These are phyloP conservation scores for Moesziomyces aphidis DNA, from an alignment of 1,284 basidiomycete genomes.

Conservation along the genomic window DNA sequence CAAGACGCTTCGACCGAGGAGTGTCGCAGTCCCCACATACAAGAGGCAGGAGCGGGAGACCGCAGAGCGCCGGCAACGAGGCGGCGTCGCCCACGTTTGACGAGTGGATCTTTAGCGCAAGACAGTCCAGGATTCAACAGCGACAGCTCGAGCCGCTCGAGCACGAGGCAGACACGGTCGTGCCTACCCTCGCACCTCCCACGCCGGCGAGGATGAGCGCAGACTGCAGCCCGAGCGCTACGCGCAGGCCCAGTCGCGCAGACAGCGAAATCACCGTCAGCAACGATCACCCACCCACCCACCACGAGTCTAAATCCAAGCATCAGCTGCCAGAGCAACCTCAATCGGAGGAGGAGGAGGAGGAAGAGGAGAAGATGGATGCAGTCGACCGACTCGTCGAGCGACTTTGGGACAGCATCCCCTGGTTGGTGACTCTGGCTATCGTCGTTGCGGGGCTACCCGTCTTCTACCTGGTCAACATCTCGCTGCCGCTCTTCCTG, in stretches of 20 bases:
- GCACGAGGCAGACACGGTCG: conserved; percentile 17
- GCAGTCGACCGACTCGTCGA: conserved; percentile 53
- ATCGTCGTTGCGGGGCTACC: conserved; percentile 54
- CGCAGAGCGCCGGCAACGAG: neutral
- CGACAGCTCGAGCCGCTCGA: neutral
- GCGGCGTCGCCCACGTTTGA: conserved; percentile 24
- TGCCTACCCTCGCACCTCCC: conserved; percentile 20
- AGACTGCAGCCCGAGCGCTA: neutral
- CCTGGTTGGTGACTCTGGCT: conserved; percentile 36
- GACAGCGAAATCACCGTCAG: conserved; percentile 19
- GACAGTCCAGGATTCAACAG: conserved; percentile 7
- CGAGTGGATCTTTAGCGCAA: conserved; percentile 25
- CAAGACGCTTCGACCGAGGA: neutral
- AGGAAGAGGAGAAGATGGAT: conserved; percentile 25
- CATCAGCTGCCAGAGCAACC: neutral
- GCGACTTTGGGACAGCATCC: conserved; percentile 39
- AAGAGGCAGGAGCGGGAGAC: neutral
- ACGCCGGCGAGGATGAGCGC: conserved; percentile 9
- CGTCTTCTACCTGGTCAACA: conserved; percentile 47
- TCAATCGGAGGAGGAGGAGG: neutral
- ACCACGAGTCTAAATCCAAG: neutral
- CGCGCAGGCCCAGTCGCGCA: conserved; percentile 19
- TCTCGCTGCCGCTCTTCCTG: conserved; percentile 59
- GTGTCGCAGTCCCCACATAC: conserved; percentile 13
- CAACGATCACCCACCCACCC: conserved; percentile 8